Conservation (phyloP, 306 rosid genomes). For the Alnus rubra region DNA sequence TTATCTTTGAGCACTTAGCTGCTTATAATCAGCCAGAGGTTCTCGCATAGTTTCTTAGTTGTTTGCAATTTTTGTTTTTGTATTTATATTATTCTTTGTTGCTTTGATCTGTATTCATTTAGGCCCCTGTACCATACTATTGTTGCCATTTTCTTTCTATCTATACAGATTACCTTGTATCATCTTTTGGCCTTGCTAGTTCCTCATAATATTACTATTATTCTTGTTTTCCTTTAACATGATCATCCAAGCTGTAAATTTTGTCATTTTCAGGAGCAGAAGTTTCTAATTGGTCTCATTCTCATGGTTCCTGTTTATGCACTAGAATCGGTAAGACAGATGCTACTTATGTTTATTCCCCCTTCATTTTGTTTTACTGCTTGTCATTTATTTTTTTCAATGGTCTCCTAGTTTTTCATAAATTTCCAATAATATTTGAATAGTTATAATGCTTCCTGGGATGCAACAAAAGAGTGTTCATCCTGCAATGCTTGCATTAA, state of each 20-base stretch:
- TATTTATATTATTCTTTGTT: constrained; percentile 2
- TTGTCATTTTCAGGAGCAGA: constrained; percentile 81
- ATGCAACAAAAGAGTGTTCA: background rate
- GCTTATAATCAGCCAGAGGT: constrained; percentile 99
- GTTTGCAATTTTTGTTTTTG: constrained; percentile 5
- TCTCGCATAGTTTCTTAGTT: constrained; percentile 21
- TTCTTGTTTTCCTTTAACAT: constrained; percentile 9
- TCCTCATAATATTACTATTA: background rate
- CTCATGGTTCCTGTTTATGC: constrained; percentile 99
- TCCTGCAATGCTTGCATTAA: background rate
- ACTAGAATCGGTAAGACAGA: constrained; percentile 79
- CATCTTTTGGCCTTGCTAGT: constrained; percentile 15
- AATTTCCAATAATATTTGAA: background rate
- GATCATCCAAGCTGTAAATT: background rate
- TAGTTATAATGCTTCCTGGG: background rate
- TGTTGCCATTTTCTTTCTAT: constrained; percentile 6
- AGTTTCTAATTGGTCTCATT: constrained; percentile 94
- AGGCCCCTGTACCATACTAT: background rate
- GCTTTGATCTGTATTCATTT: background rate
- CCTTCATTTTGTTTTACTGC: constrained; percentile 7
- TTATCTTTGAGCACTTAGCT: constrained; percentile 89
- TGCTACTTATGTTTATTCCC: constrained; percentile 7
- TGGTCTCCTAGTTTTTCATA: background rate
- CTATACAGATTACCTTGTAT: constrained; percentile 2
- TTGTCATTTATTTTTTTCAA: constrained; percentile 4